These are phyloP conservation scores for Cupressus sempervirens DNA, from an alignment of 75 land plant genomes.

Conservation along the genomic window DNA sequence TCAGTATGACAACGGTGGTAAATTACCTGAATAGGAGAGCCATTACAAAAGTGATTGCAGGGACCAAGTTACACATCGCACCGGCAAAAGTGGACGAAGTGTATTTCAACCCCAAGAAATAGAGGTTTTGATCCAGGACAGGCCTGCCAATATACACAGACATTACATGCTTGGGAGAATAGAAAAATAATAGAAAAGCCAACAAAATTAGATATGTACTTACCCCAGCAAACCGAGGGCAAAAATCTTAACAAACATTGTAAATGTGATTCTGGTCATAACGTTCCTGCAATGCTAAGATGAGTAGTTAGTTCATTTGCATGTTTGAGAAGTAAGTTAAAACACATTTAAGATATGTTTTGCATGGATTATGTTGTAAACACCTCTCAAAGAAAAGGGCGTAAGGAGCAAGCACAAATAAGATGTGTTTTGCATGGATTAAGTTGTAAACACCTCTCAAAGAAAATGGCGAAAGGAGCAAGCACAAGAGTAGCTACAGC, in stretches of 20 bases:
- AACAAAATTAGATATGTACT: constrained; percentile 6
- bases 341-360: background rate
- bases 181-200: background rate
- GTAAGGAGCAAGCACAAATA: too few relatives aligned
- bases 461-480: constrained; percentile 52
- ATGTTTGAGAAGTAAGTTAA: background rate
- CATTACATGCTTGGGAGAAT: background rate
- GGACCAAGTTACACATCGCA: constrained; percentile 44
- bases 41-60: constrained; percentile 46
- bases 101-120: constrained; percentile 21
- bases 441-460: constrained; percentile 41
- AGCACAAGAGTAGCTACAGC: constrained; percentile 43
- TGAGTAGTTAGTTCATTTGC: background rate
- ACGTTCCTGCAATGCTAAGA: constrained; percentile 10
- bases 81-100: constrained; percentile 27
- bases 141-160: constrained; percentile 13
- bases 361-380: too few relatives aligned
- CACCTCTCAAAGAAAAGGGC: too few relatives aligned
- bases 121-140: constrained; percentile 21
- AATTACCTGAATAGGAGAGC: constrained; percentile 37
- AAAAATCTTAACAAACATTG: constrained; percentile 19
- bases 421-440: background rate
- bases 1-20: too few relatives aligned
- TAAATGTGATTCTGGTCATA: constrained; percentile 13
- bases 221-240: constrained; percentile 26